A percentile compares a stretch with the other conserved stretches of the same genome.
phyloP scores from a whole-genome alignment of 805 yeast genomes.

The Zygosaccharomyces lentus region DNA sequence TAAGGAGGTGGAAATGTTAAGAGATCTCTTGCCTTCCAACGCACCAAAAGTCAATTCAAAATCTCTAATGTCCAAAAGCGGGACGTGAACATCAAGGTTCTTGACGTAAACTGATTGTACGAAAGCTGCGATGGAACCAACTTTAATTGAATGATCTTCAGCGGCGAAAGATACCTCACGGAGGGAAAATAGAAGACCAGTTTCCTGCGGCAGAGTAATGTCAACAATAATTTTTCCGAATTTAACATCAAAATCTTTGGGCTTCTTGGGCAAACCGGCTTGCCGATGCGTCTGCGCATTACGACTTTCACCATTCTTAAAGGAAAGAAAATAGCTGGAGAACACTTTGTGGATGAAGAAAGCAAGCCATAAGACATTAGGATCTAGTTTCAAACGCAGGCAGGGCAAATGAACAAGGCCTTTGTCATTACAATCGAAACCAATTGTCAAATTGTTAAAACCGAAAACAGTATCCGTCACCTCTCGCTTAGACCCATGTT shows the following conservation, averaged over 20 bases:
- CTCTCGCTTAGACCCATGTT: slow-evolving; percentile 9
- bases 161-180: slow-evolving; percentile 10
- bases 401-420: slow-evolving; percentile 18
- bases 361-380: slow-evolving; percentile 29
- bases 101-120: slow-evolving; percentile 32
- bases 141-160: slow-evolving; percentile 2
- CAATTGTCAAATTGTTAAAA: slow-evolving; percentile 15
- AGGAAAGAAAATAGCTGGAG: slow-evolving; percentile 9
- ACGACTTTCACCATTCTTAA: background rate
- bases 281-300: background rate
- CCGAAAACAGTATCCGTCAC: slow-evolving; percentile 19
- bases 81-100: slow-evolving; percentile 19
- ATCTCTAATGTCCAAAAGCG: slow-evolving; percentile 19
- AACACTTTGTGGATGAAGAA: slow-evolving; percentile 21
- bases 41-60: slow-evolving; percentile 13
- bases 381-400: slow-evolving; percentile 27
- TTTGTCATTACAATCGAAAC: background rate
- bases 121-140: slow-evolving; percentile 15
- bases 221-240: slow-evolving; percentile 26
- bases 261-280: background rate
- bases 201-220: slow-evolving; percentile 26
- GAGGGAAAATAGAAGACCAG: slow-evolving; percentile 21
- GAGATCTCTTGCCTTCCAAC: background rate
- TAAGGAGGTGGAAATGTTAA: slow-evolving; percentile 16
- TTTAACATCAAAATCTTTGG: slow-evolving; percentile 5